Conservation (phyloP, 106 monocot genomes). For the Allium fistulosum region DNA sequence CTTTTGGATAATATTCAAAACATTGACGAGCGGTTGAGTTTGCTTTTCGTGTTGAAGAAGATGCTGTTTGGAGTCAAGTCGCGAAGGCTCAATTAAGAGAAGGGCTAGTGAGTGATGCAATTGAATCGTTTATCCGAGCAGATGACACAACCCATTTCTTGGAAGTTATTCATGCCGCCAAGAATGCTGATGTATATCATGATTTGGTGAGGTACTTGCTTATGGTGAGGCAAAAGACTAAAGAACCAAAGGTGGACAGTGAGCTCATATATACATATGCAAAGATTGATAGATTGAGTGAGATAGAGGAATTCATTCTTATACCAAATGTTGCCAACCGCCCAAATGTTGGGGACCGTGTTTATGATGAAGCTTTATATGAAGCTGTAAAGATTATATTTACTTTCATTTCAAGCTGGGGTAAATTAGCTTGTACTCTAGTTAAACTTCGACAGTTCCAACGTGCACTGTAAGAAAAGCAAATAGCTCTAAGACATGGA, state of each 20-base stretch:
- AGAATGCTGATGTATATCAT: constrained; percentile 80
- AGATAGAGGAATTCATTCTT: constrained; percentile 95
- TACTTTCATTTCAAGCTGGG: constrained; percentile 98
- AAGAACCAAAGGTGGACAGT: constrained; percentile 89
- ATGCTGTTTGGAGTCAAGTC: constrained; percentile 97
- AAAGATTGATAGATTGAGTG: constrained; percentile 84
- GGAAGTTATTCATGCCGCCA: constrained; percentile 86
- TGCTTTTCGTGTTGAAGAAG: constrained; percentile 97
- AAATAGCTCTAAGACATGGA: constrained; percentile 97
- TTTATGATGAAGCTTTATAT: constrained; percentile 87
- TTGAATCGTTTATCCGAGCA: constrained; percentile 96
- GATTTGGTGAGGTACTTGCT: constrained; percentile 83
- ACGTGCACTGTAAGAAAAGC: constrained; percentile 96
- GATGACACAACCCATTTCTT: constrained; percentile 89
- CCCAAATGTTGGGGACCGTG: constrained; percentile 87
- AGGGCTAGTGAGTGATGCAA: constrained; percentile 92
- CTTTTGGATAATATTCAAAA: constrained; percentile 81
- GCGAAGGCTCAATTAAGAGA: constrained; percentile 92
- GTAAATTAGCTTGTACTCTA: constrained; percentile 77
- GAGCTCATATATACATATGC: constrained; percentile 97
- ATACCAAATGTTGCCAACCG: constrained; percentile 99
- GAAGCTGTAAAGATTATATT: constrained; percentile 99
- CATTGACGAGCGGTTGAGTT: constrained; percentile 95
- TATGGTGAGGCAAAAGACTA: constrained; percentile 90
- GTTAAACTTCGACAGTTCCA: constrained; percentile 92